These are phyloP conservation scores for Ambrosia hybrid DNA, from an alignment of 140 eudicot genomes.

Conservation along the genomic window DNA sequence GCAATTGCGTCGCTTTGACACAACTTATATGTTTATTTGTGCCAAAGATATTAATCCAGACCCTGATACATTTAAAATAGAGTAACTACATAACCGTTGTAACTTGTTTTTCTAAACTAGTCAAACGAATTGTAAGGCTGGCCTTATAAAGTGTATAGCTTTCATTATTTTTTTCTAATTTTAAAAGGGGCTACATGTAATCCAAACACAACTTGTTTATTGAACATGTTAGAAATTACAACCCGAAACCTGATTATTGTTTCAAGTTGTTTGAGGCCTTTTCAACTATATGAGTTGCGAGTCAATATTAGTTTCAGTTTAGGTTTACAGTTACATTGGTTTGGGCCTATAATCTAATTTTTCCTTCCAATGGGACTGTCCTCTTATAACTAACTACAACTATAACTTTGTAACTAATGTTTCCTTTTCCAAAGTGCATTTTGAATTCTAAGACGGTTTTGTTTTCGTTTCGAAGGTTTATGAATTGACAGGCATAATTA, in stretches of 20 bases:
- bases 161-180: no score
- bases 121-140: not conserved
- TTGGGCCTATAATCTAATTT: not conserved
- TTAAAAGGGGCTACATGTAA: no score
- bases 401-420: no score
- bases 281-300: no score
- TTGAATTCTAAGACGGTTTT: slow-evolving; percentile 16
- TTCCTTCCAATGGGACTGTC: not conserved
- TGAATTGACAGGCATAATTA: slow-evolving; percentile 43
- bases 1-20: not conserved
- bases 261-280: no score
- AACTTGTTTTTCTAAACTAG: not conserved
- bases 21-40: not conserved
- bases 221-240: no score
- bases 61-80: not conserved
- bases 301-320: no score
- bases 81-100: not conserved
- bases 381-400: no score
- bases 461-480: slow-evolving; percentile 49
- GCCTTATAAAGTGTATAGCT: not conserved
- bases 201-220: no score
- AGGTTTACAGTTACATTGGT: not conserved
- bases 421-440: not conserved
- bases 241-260: no score
- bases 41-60: not conserved